Evolutionary conservation across 2,329 filamentous ascomycete species (phyloP).

Genomic region (Elsinoe australis): DNA sequence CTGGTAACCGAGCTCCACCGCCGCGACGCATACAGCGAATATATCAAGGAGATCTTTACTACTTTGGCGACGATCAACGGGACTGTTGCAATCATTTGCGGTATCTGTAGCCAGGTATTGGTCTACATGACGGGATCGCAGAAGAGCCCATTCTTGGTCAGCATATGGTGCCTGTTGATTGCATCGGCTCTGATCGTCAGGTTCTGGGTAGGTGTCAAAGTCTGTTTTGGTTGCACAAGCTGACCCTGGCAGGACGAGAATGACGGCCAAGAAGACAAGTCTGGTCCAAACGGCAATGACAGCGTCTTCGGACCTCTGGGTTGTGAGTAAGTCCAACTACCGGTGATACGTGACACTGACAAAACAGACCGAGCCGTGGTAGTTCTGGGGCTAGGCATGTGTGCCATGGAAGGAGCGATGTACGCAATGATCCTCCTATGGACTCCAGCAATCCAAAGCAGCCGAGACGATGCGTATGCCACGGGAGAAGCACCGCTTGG

Average conservation of each 20-base stretch:
- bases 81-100: conserved; percentile 49
- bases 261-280: conserved; percentile 28
- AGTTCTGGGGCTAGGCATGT: conserved; percentile 46
- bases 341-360: not conserved
- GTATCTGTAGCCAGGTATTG: conserved; percentile 46
- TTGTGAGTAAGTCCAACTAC: not conserved
- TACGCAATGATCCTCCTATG: conserved; percentile 59
- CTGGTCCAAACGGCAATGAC: too few species aligned
- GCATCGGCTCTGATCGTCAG: conserved; percentile 42
- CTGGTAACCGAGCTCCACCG: conserved; percentile 52
- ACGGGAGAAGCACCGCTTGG: conserved; percentile 35
- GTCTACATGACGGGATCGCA: conserved; percentile 43
- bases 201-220: conserved; percentile 38
- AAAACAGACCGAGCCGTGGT: conserved; percentile 32
- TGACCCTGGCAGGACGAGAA: conserved; percentile 1
- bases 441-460: conserved; percentile 43
- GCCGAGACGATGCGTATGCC: not conserved
- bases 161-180: conserved; percentile 38
- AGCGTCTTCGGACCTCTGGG: too few species aligned
- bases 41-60: conserved; percentile 47
- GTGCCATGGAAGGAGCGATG: conserved; percentile 54
- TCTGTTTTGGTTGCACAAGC: too few species aligned
- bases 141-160: conserved; percentile 46
- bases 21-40: conserved; percentile 35
- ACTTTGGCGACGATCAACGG: conserved; percentile 48